These are phyloP conservation scores for Blumeria graminis DNA, from an alignment of 2,329 filamentous ascomycete species.

Conservation along the genomic window DNA sequence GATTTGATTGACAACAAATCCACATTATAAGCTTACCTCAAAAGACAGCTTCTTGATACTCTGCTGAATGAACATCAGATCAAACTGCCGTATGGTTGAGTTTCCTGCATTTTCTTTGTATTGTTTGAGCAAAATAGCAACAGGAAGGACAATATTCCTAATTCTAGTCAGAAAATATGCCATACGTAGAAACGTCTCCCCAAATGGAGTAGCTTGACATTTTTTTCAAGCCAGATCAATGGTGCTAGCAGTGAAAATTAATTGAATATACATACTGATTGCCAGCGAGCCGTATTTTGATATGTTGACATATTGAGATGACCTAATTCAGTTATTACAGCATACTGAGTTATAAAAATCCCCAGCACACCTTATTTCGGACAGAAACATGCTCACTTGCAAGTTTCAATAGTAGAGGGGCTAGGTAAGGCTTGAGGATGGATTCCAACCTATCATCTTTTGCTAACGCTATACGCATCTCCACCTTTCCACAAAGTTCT, in stretches of 20 bases:
- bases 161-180: slow-evolving; percentile 2
- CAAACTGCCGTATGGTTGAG: slow-evolving; percentile 62
- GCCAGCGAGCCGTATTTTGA: slow-evolving; percentile 29
- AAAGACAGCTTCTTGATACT: slow-evolving; percentile 39
- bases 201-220: neutral
- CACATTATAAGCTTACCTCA: slow-evolving; percentile 16
- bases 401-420: slow-evolving; percentile 66
- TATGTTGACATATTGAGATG: slow-evolving; percentile 45
- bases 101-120: slow-evolving; percentile 54
- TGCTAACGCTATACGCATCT: slow-evolving; percentile 47
- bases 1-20: slow-evolving; percentile 7
- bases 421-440: slow-evolving; percentile 54
- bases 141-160: slow-evolving; percentile 46
- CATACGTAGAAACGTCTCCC: no score
- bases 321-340: slow-evolving; percentile 19
- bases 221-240: no score
- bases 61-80: slow-evolving; percentile 73
- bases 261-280: slow-evolving; percentile 14
- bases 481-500: slow-evolving; percentile 61
- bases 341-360: neutral
- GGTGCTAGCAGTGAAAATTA: no score
- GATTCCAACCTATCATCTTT: slow-evolving; percentile 63
- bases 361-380: slow-evolving; percentile 39
- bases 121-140: slow-evolving; percentile 63
- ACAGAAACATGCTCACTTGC: slow-evolving; percentile 59